Base-by-base conservation (phyloP, 2,329 filamentous ascomycete species). In the Hirsutella minnesotensis region DNA sequence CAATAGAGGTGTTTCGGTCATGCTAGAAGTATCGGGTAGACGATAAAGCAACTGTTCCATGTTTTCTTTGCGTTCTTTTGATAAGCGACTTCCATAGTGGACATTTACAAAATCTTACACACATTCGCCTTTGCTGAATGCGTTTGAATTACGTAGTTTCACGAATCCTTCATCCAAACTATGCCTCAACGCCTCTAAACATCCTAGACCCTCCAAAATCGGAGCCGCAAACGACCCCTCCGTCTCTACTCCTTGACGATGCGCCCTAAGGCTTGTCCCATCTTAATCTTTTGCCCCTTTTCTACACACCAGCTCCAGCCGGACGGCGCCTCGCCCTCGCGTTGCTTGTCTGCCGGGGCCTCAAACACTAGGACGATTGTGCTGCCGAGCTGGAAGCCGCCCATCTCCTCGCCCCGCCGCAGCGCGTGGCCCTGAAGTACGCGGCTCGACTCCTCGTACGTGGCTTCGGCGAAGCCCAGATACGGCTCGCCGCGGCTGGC, bases 341-440 rank as follows among this genome's bases (percentile, higher is more conserved):
- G 67, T 8, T 63, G 65, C 44, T 69, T 70, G 60, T 75, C 79
- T 2, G 79, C 50, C 1, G 92, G 92, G 12, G 92, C 92, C 65
- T 98, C 94, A 58, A 98, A 98, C 1, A 98, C 88, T 41, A 98
- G 70, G 33, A 98, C 92, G 51, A 98, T 81, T 1, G 90, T 95
- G 60, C 87, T 95, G 18, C 92, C 92, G 3, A 98, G 72, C 67
- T 94, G 87, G 66, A 98, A 98, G 0, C 92, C 94, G 43, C 92
- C 92, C 88, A 98, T 96, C 64, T 98, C 92, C 58, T 96, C 90
- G 30, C 92, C 92, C 37, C 85, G 75, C 49, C 81, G 77, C 43
- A 98, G 67, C 2, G 90, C 83, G 59, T 96, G 81, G 3, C 94
- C 92, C 18, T 79, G 78, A 0, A 98, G 71, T 2, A 95, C 75